A percentile compares a stretch with the other conserved stretches of the same genome.
Conservation (phyloP, 805 yeast genomes). For the Ogataea salicorniae region DNA sequence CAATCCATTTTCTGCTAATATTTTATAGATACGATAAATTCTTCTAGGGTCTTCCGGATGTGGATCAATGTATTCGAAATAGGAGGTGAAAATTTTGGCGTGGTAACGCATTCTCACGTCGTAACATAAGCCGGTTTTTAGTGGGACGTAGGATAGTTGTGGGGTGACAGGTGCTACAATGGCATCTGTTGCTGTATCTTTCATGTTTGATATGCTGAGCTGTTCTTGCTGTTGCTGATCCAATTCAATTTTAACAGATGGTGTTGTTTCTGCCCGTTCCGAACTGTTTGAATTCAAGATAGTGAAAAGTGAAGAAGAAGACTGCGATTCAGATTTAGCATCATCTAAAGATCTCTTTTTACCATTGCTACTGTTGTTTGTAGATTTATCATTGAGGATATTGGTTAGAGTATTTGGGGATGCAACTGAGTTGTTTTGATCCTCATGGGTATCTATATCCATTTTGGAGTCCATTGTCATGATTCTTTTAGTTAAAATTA, state of each 20-base stretch:
- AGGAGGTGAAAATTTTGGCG: conserved; percentile 87
- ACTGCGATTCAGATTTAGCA: background rate
- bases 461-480: conserved; percentile 13
- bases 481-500: too few species aligned
- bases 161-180: conserved; percentile 61
- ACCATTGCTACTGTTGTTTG: background rate
- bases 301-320: background rate
- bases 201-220: background rate
- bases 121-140: conserved; percentile 91
- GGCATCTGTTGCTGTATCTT: conserved; percentile 11
- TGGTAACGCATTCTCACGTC: conserved; percentile 98
- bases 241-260: background rate
- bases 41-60: conserved; percentile 99
- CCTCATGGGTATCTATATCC: conserved; percentile 12
- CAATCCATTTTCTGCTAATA: conserved; percentile 89
- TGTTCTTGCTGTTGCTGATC: background rate
- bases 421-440: background rate
- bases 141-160: conserved; percentile 61
- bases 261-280: background rate
- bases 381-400: too few species aligned
- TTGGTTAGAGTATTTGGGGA: background rate
- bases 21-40: conserved; percentile 88
- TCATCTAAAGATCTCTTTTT: conserved; percentile 1
- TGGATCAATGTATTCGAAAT: conserved; percentile 92
- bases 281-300: background rate